A percentile compares a stretch with the other conserved stretches of the same genome.
Evolutionary conservation across 352 stramenopile genomes (phyloP).

Genomic region (Pythium guiyangense): DNA sequence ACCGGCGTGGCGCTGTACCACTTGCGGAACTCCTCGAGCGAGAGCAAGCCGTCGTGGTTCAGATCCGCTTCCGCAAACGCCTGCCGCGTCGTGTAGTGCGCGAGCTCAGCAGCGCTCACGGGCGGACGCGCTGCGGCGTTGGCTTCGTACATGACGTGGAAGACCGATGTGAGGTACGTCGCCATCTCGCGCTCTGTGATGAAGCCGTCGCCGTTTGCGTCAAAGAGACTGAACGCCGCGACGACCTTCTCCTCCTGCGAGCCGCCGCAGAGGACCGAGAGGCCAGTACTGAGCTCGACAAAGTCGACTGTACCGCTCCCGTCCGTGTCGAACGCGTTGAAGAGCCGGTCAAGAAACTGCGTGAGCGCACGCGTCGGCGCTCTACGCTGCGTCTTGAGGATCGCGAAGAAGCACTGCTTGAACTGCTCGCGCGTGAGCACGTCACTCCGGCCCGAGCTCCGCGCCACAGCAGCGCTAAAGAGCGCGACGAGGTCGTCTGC

Average conservation of each 20-base stretch:
- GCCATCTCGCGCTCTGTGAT: slow-evolving; percentile 83
- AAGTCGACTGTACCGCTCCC: slow-evolving; percentile 69
- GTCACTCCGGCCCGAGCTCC: slow-evolving; percentile 9
- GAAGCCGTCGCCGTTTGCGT: slow-evolving; percentile 76
- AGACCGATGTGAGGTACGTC: slow-evolving; percentile 70
- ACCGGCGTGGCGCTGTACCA: slow-evolving; percentile 51
- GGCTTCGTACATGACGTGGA: slow-evolving; percentile 60
- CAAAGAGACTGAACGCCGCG: slow-evolving; percentile 82
- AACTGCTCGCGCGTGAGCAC: slow-evolving; percentile 60
- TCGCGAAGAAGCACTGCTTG: slow-evolving; percentile 58
- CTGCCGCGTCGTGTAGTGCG: slow-evolving; percentile 65
- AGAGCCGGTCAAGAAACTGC: slow-evolving; percentile 69
- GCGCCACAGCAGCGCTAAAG: slow-evolving; percentile 32
- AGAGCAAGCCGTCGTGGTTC: slow-evolving; percentile 74
- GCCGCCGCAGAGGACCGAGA: slow-evolving; percentile 73
- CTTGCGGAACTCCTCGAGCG: slow-evolving; percentile 73
- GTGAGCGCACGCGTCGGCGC: slow-evolving; percentile 41
- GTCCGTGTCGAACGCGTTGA: slow-evolving; percentile 74
- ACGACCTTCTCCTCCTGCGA: slow-evolving; percentile 74
- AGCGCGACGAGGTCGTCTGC: slow-evolving; percentile 56
- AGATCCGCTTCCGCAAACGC: slow-evolving; percentile 86
- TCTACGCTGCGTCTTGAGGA: slow-evolving; percentile 57
- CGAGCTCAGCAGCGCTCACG: slow-evolving; percentile 43
- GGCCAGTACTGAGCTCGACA: slow-evolving; percentile 64
- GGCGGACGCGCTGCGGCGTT: slow-evolving; percentile 24